Evolutionary conservation across 2,329 filamentous ascomycete species (phyloP), one percentile per base, ranked within the genome.

Genomic region (Pseudogymnoascus sp.): DNA sequence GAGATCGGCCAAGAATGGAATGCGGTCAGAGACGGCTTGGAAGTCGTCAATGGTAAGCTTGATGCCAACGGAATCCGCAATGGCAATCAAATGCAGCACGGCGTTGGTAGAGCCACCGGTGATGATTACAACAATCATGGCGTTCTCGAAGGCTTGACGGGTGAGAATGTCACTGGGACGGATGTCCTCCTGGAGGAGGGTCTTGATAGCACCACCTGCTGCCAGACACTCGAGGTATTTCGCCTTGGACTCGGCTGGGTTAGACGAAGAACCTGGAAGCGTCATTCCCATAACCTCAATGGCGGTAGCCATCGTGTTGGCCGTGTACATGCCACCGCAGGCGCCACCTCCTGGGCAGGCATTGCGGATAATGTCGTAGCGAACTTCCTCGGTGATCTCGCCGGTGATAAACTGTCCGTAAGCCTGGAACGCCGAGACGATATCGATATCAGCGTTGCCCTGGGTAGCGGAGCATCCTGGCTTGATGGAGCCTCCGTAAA

Each of bases 371-470:
- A 97, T 93, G 76, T 97, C 94, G 75, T 92, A 96, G 60, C 94
- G 88, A 77, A 93, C 82, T 71, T 94, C 87, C 77, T 99, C 94
- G 67, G 82, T 89, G 76, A 97, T 96, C 71, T 96, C 85, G 44
- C 93, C 93, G 10, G 90, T 85, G 69, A 99, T 87, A 78, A 92
- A 97, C 74, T 97, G 91, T 27, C 94, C 94, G 73, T 97, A 97
- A 4, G 93, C 89, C 79, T 99, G 94, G 84, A 99, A 99, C 44
- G 94, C 94, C 59, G 92, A 97, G 64, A 99, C 90, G 61, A 99
- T 96, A 74, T 99, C 93, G 69, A 97, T 91, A 63, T 87, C 79
- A 61, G 84, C 83, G 72, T 88, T 87, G 67, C 88, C 81, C 68
- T 92, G 90, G 59, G 83, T 83, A 71, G 80, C 82, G 62, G 89